Evolutionary conservation across 2,329 filamentous ascomycete genomes (phyloP).

Genomic region (Colletotrichum horii): DNA sequence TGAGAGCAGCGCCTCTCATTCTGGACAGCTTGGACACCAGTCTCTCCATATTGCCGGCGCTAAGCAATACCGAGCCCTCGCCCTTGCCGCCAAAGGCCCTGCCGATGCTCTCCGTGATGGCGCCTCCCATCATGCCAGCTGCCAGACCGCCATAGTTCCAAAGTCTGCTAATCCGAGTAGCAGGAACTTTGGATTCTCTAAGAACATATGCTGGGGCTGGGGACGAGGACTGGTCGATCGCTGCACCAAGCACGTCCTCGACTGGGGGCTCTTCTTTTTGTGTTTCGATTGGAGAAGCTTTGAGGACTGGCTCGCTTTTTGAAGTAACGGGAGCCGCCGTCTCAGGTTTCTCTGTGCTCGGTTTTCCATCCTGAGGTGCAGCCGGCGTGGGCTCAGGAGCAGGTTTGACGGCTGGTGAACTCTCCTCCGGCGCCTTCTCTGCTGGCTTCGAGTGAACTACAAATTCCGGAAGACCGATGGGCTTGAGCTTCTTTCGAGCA

Average conservation of each 20-base stretch:
- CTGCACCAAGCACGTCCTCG: background rate
- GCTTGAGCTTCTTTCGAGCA: conserved; percentile 12
- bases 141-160: conserved; percentile 96
- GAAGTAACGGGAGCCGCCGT: background rate
- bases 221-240: background rate
- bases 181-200: conserved; percentile 87
- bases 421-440: background rate
- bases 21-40: conserved; percentile 91
- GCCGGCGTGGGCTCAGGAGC: background rate
- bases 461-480: conserved; percentile 27
- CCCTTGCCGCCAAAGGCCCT: conserved; percentile 74
- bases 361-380: background rate
- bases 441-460: conserved; percentile 10
- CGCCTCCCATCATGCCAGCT: conserved; percentile 93
- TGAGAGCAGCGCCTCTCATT: conserved; percentile 97
- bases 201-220: conserved; percentile 59
- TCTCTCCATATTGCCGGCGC: conserved; percentile 88
- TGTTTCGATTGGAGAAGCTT: background rate
- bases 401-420: background rate
- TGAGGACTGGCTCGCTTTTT: background rate
- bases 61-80: conserved; percentile 83
- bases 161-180: conserved; percentile 82
- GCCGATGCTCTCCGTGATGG: conserved; percentile 83
- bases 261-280: background rate
- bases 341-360: background rate